Evolutionary conservation across 2,329 filamentous ascomycete genomes (phyloP).

Genomic region (Trichoderma endophyticum): DNA sequence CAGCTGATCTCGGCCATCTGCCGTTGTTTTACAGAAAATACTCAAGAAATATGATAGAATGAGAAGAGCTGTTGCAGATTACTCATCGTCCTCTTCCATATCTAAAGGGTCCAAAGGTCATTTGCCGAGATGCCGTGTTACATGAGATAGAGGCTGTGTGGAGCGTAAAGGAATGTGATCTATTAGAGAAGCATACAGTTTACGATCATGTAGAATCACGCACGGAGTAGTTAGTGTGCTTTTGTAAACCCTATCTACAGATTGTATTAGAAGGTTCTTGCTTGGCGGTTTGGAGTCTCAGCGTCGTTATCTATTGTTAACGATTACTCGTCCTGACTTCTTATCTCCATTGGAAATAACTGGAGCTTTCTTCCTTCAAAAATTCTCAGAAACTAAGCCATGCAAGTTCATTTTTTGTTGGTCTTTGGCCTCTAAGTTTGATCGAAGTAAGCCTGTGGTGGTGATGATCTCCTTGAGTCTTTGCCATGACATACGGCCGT

Average conservation of each 20-base stretch:
- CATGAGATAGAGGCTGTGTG: not conserved
- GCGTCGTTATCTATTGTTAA: not conserved
- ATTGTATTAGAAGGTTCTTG: not conserved
- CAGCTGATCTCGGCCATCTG: not conserved
- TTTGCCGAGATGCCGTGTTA: no score
- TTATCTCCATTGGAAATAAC: not conserved
- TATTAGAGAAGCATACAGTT: not conserved
- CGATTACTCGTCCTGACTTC: not conserved
- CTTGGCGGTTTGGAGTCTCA: not conserved
- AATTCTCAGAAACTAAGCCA: not conserved
- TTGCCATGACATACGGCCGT: not conserved
- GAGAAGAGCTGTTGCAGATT: not conserved
- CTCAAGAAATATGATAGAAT: not conserved
- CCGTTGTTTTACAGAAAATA: not conserved
- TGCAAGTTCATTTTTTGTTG: rapidly evolving
- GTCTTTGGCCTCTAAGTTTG: not conserved
- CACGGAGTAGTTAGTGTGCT: not conserved
- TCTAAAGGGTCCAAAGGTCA: no score
- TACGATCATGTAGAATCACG: not conserved
- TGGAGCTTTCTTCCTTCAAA: not conserved
- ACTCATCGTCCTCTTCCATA: not conserved
- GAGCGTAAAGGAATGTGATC: rapidly evolving
- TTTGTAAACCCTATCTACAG: not conserved
- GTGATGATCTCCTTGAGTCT: not conserved
- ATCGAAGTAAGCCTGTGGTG: not conserved